Conservation (phyloP, 371 early-diverging fungal species). For the Zopfochytrium polystomum region DNA sequence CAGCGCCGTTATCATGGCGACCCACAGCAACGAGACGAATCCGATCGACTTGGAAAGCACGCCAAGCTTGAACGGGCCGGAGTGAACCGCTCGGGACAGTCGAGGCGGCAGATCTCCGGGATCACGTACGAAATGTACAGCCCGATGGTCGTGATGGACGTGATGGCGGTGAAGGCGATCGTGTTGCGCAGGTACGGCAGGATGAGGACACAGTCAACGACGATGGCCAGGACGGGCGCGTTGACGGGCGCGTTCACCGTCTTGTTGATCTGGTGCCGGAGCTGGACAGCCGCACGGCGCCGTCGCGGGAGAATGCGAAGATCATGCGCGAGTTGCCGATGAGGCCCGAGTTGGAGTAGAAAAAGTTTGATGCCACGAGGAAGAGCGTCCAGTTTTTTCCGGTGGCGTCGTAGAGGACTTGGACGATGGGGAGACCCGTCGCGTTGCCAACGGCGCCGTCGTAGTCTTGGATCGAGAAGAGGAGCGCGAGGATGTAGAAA, state of each 20-base stretch:
- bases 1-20: conserved; percentile 55
- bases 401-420: conserved; percentile 60
- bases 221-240: conserved; percentile 41
- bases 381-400: conserved; percentile 51
- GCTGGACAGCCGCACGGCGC: conserved; percentile 58
- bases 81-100: conserved; percentile 43
- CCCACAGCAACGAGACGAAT: conserved; percentile 51
- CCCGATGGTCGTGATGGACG: conserved; percentile 66
- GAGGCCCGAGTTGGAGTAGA: conserved; percentile 17
- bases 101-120: conserved; percentile 57
- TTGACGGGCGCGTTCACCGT: conserved; percentile 37
- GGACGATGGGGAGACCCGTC: conserved; percentile 52
- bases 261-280: conserved; percentile 48
- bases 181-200: conserved; percentile 37
- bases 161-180: conserved; percentile 54
- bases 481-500: conserved; percentile 55
- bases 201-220: conserved; percentile 30
- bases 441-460: conserved; percentile 38
- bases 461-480: conserved; percentile 60
- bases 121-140: conserved; percentile 67
- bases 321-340: conserved; percentile 61
- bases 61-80: conserved; percentile 58
- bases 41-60: conserved; percentile 47
- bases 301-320: conserved; percentile 67
- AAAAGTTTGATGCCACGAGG: conserved; percentile 53